Conservation (phyloP, 2,329 filamentous ascomycete species). For the Thelonectria rubi region DNA sequence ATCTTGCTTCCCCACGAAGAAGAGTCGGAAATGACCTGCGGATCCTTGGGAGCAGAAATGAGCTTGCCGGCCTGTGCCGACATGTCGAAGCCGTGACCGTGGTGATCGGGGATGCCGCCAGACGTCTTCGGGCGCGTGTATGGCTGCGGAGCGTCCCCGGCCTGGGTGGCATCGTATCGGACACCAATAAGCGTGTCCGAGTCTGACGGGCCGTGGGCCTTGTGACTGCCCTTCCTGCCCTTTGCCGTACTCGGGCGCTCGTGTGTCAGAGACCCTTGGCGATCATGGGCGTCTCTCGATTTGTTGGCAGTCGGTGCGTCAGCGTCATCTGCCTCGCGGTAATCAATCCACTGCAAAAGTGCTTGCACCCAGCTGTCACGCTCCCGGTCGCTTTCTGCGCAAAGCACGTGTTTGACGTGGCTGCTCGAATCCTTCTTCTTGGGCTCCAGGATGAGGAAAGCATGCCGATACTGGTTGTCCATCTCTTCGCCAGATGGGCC, state of each 20-base stretch:
- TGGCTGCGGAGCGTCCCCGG: constrained; percentile 59
- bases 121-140: constrained; percentile 51
- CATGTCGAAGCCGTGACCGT: constrained; percentile 47
- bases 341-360: constrained; percentile 88
- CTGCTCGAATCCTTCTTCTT: constrained; percentile 94
- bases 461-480: constrained; percentile 96
- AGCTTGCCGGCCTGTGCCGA: constrained; percentile 54
- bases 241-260: constrained; percentile 38
- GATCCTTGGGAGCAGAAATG: constrained; percentile 88
- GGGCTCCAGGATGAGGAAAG: constrained; percentile 92
- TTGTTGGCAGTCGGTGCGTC: constrained; percentile 46
- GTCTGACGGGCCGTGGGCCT: constrained; percentile 49
- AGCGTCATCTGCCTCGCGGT: constrained; percentile 66
- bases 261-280: constrained; percentile 49
- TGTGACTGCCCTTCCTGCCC: constrained; percentile 47
- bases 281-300: constrained; percentile 49
- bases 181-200: constrained; percentile 64
- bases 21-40: constrained; percentile 82
- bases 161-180: constrained; percentile 65
- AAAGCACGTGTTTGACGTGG: constrained; percentile 91
- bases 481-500: constrained; percentile 70
- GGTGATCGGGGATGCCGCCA: constrained; percentile 48
- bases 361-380: constrained; percentile 94
- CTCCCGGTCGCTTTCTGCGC: constrained; percentile 92
- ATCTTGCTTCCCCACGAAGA: constrained; percentile 86